phyloP scores from a whole-genome alignment of 2,329 filamentous ascomycete species.

The Alternaria alternata region DNA sequence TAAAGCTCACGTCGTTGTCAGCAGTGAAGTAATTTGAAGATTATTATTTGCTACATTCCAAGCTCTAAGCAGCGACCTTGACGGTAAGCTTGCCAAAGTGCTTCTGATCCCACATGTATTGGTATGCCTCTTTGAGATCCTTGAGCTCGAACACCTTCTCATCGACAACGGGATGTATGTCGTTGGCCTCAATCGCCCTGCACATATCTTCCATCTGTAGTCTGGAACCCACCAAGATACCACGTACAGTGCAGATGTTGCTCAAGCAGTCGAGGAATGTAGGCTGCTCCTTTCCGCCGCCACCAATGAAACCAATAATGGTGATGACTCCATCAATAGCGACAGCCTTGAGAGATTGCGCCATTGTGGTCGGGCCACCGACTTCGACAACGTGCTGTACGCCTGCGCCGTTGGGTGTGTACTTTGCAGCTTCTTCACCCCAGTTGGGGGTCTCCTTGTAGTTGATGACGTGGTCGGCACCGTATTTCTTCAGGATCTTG shows the following conservation, averaged over 20 bases:
- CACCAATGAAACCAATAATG: constrained; percentile 67
- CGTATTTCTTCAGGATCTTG: constrained; percentile 59
- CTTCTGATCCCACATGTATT: constrained; percentile 60
- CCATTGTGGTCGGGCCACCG: constrained; percentile 69
- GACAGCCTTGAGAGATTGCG: constrained; percentile 60
- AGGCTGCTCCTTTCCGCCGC: constrained; percentile 58
- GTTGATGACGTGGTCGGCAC: constrained; percentile 66
- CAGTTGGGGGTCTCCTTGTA: constrained; percentile 62
- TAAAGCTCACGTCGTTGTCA: neutral
- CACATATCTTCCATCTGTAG: constrained; percentile 68
- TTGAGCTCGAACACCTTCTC: constrained; percentile 64
- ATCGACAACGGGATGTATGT: constrained; percentile 68
- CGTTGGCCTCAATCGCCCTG: constrained; percentile 64
- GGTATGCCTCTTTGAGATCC: constrained; percentile 61
- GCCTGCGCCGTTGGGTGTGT: constrained; percentile 62
- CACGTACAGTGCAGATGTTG: constrained; percentile 62
- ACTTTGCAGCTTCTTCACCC: constrained; percentile 61
- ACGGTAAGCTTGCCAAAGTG: constrained; percentile 50
- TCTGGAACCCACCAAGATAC: constrained; percentile 65
- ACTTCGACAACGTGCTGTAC: constrained; percentile 72
- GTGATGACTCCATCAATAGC: constrained; percentile 61
- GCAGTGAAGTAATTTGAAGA: neutral
- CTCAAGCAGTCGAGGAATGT: constrained; percentile 60
- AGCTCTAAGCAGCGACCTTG: constrained; percentile 35
- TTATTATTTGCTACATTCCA: neutral